phyloP scores from a whole-genome alignment of 2,329 filamentous ascomycete species.

The Dothideomycetes sp. region DNA sequence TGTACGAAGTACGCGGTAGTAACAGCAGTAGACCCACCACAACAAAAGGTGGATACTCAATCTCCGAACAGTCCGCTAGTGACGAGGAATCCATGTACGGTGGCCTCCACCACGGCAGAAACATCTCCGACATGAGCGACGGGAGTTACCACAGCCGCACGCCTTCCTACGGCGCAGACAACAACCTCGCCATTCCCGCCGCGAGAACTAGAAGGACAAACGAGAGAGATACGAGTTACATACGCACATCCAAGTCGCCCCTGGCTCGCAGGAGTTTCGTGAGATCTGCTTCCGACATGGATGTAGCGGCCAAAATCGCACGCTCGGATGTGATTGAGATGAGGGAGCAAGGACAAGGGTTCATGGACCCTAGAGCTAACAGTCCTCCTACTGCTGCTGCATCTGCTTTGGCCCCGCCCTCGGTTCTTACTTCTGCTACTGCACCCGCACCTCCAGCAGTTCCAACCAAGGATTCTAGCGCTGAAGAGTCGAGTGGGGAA shows the following conservation, averaged over 20 bases:
- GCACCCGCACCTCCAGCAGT: neutral
- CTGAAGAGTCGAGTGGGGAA: neutral
- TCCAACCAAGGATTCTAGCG: neutral
- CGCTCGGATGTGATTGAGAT: constrained; percentile 8
- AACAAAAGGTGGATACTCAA: constrained; percentile 8
- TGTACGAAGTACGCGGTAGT: constrained; percentile 1
- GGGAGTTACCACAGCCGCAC: constrained; percentile 3
- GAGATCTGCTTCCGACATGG: constrained; percentile 17
- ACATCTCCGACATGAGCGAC: constrained; percentile 10
- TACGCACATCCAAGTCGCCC: constrained; percentile 34
- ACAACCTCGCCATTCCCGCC: constrained; percentile 14
- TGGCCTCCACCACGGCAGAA: constrained; percentile 1
- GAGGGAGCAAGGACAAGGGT: constrained; percentile 1
- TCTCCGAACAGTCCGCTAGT: constrained; percentile 15
- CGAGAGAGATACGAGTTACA: neutral
- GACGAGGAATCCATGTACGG: constrained; percentile 4
- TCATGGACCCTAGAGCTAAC: constrained; percentile 9
- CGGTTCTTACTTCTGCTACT: neutral
- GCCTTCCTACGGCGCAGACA: neutral
- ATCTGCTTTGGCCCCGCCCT: neutral
- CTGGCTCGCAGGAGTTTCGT: constrained; percentile 37
- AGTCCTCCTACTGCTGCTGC: neutral
- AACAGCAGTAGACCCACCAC: neutral
- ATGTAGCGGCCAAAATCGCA: neutral
- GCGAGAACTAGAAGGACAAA: constrained; percentile 5